These are phyloP conservation scores for Auriscalpium vulgare DNA, from an alignment of 768 basidiomycete species.

Conservation along the genomic window DNA sequence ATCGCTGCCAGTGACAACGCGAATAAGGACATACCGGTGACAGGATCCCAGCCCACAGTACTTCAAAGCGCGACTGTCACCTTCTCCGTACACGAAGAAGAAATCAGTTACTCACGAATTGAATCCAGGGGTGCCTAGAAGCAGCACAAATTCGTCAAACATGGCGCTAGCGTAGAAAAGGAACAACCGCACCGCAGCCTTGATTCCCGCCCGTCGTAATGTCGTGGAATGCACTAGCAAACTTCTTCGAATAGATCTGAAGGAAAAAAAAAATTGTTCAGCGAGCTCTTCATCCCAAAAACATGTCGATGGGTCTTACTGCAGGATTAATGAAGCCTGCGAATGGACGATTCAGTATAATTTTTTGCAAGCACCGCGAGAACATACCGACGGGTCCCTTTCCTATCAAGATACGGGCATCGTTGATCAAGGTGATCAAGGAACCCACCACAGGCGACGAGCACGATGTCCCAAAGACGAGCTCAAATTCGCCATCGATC, in stretches of 20 bases:
- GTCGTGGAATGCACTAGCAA: constrained; percentile 19
- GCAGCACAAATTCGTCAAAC: not conserved
- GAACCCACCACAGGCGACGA: constrained; percentile 28
- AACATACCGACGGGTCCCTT: constrained; percentile 26
- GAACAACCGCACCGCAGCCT: constrained; percentile 11
- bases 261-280: not conserved
- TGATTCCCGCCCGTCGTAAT: constrained; percentile 19
- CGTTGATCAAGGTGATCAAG: constrained; percentile 31
- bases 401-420: constrained; percentile 27
- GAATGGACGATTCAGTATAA: not conserved
- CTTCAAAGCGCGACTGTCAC: constrained; percentile 1
- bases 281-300: too few species aligned
- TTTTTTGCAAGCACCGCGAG: not conserved
- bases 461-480: constrained; percentile 29
- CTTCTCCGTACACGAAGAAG: not conserved
- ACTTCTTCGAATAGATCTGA: constrained; percentile 16
- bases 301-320: constrained; percentile 26
- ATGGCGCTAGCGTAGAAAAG: not conserved
- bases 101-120: constrained; percentile 12
- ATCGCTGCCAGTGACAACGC: too few species aligned
- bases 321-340: constrained; percentile 53
- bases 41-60: constrained; percentile 20
- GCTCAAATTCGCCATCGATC: constrained; percentile 22
- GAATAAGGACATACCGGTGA: constrained; percentile 11
- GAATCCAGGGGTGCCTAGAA: constrained; percentile 16